phyloP scores from a whole-genome alignment of 2,329 filamentous ascomycete species.

The Neofusicoccum umdonicola region DNA sequence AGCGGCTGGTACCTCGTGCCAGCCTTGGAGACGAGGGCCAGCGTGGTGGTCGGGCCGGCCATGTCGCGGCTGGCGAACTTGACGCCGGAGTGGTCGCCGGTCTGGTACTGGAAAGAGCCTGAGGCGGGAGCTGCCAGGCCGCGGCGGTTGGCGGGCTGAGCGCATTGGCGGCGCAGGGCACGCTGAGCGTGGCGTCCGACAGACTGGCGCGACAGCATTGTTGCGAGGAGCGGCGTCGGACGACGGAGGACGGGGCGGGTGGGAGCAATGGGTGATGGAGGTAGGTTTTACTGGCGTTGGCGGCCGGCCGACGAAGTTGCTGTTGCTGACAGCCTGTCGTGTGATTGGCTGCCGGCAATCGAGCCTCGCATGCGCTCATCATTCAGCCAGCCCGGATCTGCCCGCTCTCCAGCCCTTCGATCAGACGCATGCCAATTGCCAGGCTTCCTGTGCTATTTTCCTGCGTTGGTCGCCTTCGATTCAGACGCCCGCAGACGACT shows the following conservation, averaged over 20 bases:
- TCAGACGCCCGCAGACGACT: too few species aligned
- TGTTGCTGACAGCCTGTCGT: constrained; percentile 8
- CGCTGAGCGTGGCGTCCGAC: constrained; percentile 63
- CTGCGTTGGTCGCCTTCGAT: too few species aligned
- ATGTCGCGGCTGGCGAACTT: constrained; percentile 92
- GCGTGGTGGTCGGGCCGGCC: constrained; percentile 81
- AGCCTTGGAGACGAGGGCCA: constrained; percentile 90
- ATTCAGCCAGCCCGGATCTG: background rate
- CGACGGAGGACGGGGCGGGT: constrained; percentile 48
- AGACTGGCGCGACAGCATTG: constrained; percentile 67
- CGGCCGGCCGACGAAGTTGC: constrained; percentile 17
- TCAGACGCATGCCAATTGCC: background rate
- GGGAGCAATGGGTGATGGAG: constrained; percentile 43
- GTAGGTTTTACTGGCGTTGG: constrained; percentile 37
- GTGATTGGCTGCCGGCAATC: constrained; percentile 11
- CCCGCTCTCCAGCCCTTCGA: background rate
- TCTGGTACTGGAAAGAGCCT: constrained; percentile 82
- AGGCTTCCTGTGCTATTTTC: too few species aligned
- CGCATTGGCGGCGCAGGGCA: constrained; percentile 59
- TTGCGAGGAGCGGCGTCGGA: constrained; percentile 35
- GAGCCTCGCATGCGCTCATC: background rate
- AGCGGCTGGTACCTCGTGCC: constrained; percentile 89
- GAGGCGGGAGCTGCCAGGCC: constrained; percentile 66
- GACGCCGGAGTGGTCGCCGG: constrained; percentile 79
- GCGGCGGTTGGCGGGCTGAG: constrained; percentile 55